phyloP scores from a whole-genome alignment of 176 grass and related monocot genomes.

The Bonia amplexicaulis region DNA sequence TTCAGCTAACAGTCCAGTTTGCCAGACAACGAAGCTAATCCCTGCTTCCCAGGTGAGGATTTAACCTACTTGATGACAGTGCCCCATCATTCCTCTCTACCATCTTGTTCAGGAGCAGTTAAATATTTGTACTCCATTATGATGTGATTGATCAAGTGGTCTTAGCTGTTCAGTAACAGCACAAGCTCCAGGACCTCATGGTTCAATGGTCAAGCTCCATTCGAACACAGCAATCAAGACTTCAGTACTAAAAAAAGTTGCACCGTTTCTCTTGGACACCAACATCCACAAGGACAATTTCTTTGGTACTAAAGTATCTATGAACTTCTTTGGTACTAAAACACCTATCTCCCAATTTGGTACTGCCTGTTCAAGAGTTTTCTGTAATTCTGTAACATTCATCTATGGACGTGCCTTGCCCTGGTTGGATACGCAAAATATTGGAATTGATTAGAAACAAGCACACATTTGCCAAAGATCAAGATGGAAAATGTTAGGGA shows the following conservation, averaged over 20 bases:
- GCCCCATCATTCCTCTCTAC: constrained; percentile 3
- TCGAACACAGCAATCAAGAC: neutral
- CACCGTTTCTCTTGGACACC: neutral
- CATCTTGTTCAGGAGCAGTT: constrained; percentile 4
- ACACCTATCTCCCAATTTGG: neutral
- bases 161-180: neutral
- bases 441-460: neutral
- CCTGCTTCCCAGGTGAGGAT: neutral
- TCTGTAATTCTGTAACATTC: neutral
- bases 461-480: neutral
- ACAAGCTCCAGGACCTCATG: neutral
- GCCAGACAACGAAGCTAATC: neutral
- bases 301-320: neutral
- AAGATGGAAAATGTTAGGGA: neutral
- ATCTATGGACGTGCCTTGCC: neutral
- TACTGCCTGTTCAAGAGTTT: neutral
- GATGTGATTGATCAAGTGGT: neutral
- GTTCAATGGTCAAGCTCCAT: neutral
- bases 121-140: neutral
- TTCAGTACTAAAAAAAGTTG: neutral
- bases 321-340: neutral
- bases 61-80: neutral
- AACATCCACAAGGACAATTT: neutral
- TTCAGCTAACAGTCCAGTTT: neutral
- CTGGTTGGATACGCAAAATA: neutral